Evolutionary conservation across 2,329 filamentous ascomycete genomes (phyloP).

Genomic region (Geosmithia flava): DNA sequence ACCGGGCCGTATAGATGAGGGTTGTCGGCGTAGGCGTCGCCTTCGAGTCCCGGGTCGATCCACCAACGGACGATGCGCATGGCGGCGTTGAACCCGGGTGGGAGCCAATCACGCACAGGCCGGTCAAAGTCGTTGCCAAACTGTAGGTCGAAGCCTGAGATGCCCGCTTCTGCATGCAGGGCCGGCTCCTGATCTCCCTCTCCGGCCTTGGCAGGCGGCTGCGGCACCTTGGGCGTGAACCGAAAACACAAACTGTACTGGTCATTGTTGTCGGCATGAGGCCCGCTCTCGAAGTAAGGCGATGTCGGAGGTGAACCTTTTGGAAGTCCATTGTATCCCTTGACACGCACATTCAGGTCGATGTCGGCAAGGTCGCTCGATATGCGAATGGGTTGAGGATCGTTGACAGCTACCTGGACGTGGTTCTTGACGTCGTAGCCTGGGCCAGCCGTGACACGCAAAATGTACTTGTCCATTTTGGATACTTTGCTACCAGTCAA

Average conservation of each 20-base stretch:
- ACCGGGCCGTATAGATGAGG: constrained; percentile 81
- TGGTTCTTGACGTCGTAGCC: constrained; percentile 65
- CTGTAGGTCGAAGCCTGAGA: constrained; percentile 62
- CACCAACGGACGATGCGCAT: constrained; percentile 80
- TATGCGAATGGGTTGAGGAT: constrained; percentile 47
- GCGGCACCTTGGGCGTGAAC: constrained; percentile 53
- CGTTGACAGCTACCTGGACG: constrained; percentile 64
- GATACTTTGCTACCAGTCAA: too few relatives aligned
- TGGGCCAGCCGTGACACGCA: constrained; percentile 72
- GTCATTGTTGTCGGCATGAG: constrained; percentile 55
- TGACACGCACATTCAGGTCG: constrained; percentile 63
- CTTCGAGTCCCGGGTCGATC: constrained; percentile 83
- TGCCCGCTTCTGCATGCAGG: constrained; percentile 23
- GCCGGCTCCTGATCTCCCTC: constrained; percentile 3
- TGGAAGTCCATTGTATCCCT: constrained; percentile 58
- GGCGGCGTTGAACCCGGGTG: constrained; percentile 75
- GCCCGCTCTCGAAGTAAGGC: constrained; percentile 62
- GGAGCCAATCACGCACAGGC: constrained; percentile 75
- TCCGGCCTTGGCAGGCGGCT: constrained; percentile 1
- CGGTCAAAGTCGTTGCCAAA: constrained; percentile 95
- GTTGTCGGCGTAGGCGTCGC: constrained; percentile 75
- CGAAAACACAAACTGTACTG: constrained; percentile 77
- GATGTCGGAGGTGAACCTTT: constrained; percentile 54
- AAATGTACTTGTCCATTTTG: constrained; percentile 53
- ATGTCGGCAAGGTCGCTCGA: constrained; percentile 51